phyloP scores from a whole-genome alignment of 345 rosid genomes.

The Viola odorata region DNA sequence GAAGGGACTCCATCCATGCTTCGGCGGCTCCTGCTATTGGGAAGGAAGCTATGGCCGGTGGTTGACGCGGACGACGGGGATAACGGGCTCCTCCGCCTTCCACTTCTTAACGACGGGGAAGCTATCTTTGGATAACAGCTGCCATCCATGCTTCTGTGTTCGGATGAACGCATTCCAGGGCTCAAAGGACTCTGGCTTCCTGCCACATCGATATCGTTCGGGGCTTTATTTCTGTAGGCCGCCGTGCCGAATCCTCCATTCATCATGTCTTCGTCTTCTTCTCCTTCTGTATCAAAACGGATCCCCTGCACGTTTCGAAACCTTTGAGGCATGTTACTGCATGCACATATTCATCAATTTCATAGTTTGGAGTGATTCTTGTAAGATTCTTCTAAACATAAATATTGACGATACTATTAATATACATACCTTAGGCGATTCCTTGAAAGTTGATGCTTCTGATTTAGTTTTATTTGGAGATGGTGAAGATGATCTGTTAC shows the following conservation, averaged over 20 bases:
- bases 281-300: slow-evolving; percentile 7
- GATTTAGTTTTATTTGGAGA: background rate
- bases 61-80: background rate
- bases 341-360: background rate
- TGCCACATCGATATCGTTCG: slow-evolving; percentile 11
- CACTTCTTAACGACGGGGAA: slow-evolving; percentile 10
- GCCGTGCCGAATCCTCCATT: slow-evolving; percentile 8
- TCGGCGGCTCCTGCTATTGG: slow-evolving; percentile 3
- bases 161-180: slow-evolving; percentile 3
- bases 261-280: slow-evolving; percentile 24
- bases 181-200: slow-evolving; percentile 14
- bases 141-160: slow-evolving; percentile 21
- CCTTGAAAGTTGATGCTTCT: background rate
- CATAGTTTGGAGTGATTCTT: background rate
- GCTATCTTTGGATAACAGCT: slow-evolving; percentile 16
- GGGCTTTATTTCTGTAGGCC: slow-evolving; percentile 26
- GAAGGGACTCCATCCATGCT: slow-evolving; percentile 18
- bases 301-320: slow-evolving; percentile 7
- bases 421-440: background rate
- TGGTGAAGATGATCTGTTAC: background rate
- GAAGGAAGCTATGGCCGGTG: background rate
- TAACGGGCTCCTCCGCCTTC: slow-evolving; percentile 13
- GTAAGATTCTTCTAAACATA: too few species aligned
- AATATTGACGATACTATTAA: too few species aligned
- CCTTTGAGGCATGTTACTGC: too few species aligned